A percentile compares a stretch with the other conserved stretches of the same genome.
phyloP scores from a whole-genome alignment of 768 basidiomycete genomes.

The Podaxis rugospora region DNA sequence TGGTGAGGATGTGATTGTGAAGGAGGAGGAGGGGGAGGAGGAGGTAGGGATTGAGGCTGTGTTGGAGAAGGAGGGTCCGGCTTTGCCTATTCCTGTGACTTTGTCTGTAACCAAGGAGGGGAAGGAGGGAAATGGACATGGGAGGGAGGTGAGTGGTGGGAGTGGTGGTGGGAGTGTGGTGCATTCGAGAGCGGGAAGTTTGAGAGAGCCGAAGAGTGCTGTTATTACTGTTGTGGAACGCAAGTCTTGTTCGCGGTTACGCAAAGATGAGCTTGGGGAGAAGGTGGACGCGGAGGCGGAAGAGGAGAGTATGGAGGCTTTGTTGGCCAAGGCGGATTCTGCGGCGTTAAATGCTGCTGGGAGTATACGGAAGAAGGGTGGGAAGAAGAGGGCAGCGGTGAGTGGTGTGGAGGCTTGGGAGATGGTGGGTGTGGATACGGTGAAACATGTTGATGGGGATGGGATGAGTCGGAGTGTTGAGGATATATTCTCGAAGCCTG shows the following conservation, averaged over 20 bases:
- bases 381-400: conserved; percentile 6
- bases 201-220: conserved; percentile 7
- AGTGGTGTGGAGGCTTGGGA: conserved; percentile 10
- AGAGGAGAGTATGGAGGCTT: conserved; percentile 1
- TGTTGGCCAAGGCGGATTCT: neutral
- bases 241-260: neutral
- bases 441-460: conserved; percentile 1
- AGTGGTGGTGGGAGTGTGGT: neutral
- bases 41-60: conserved; percentile 6
- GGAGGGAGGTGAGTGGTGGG: neutral
- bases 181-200: neutral
- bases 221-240: conserved; percentile 8
- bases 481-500: conserved; percentile 1
- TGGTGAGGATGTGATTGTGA: neutral
- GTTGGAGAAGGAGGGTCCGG: conserved; percentile 5
- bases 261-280: neutral
- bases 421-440: conserved; percentile 7
- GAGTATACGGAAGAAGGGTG: neutral
- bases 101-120: neutral
- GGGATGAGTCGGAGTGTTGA: neutral
- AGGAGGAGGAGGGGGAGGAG: neutral
- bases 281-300: neutral
- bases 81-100: neutral
- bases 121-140: neutral
- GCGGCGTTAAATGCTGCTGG: neutral